Conservation (phyloP, 176 grass and related monocot species). For the Miscanthus lutarioriparius region DNA sequence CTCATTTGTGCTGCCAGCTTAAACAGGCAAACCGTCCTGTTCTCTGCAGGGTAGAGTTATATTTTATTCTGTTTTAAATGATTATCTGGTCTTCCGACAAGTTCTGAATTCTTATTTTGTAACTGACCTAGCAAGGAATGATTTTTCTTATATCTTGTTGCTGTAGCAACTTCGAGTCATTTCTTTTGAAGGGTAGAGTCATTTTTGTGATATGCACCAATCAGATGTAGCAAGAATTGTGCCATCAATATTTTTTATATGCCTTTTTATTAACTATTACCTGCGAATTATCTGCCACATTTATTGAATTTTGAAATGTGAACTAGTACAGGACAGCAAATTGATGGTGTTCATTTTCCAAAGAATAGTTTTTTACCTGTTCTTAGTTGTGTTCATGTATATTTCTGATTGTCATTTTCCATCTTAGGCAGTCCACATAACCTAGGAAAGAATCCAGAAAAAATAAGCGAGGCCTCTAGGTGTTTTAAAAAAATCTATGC, state of each 20-base stretch:
- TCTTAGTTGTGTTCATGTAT: neutral
- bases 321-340: neutral
- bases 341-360: neutral
- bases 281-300: neutral
- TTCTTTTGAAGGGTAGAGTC: neutral
- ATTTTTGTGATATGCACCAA: neutral
- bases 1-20: neutral
- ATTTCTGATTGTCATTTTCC: neutral
- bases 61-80: slow-evolving; percentile 5
- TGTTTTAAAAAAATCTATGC: neutral
- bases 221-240: neutral
- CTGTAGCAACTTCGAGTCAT: neutral
- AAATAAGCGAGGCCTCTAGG: neutral
- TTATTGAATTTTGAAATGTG: neutral
- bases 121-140: neutral
- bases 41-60: neutral
- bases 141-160: neutral
- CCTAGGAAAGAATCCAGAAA: neutral
- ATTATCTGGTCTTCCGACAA: neutral
- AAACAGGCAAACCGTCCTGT: neutral
- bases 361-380: slow-evolving; percentile 1
- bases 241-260: neutral
- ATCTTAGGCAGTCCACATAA: neutral
- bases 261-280: neutral
- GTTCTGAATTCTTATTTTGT: neutral